Evolutionary conservation across 2,329 filamentous ascomycete genomes (phyloP), one percentile per base, ranked within the genome.

Genomic region (Xylaria polymorpha): DNA sequence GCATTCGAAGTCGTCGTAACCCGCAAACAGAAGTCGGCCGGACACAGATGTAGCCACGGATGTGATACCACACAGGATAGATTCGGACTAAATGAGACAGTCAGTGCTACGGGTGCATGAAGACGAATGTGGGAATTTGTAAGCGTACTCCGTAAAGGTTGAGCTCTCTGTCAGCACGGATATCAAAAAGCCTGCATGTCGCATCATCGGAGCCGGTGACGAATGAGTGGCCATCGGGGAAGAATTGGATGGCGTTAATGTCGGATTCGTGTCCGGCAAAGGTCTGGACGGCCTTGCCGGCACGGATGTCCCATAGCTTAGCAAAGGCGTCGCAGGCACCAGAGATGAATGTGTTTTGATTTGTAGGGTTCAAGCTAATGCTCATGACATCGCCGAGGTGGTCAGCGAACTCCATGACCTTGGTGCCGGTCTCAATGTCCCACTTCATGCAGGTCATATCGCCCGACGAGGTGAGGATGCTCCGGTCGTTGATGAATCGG

Each of bases 401-500:
- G 83, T 99, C 96, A 78, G 96, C 96, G 76, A 98, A 99, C 81
- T 99, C 96, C 79, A 94, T 97, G 50, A 97, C 92, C 85, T 98
- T 98, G 74, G 94, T 94, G 66, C 96, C 96, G 0, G 95, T 97
- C 84, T 99, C 96, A 73, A 99, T 95, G 85, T 99, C 96, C 96
- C 96, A 99, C 79, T 98, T 93, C 91, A 98, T 98, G 82, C 96
- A 99, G 61, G 96, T 99, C 96, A 99, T 99, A 80, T 99, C 96
- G 72, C 96, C 96, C 2, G 96, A 99, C 0, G 96, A 98, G 69
- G 96, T 99, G 73, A 99, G 90, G 78, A 99, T 98, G 79, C 94
- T 94, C 79, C 96, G 91, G 84, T 99, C 96, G 81, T 97, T 98
- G 85, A 98, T 97, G 83, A 99, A 99, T 73, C 96, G 92, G 81